These are phyloP conservation scores for Hortiboletus flavorubellus DNA, from an alignment of 768 basidiomycete species.

Conservation along the genomic window DNA sequence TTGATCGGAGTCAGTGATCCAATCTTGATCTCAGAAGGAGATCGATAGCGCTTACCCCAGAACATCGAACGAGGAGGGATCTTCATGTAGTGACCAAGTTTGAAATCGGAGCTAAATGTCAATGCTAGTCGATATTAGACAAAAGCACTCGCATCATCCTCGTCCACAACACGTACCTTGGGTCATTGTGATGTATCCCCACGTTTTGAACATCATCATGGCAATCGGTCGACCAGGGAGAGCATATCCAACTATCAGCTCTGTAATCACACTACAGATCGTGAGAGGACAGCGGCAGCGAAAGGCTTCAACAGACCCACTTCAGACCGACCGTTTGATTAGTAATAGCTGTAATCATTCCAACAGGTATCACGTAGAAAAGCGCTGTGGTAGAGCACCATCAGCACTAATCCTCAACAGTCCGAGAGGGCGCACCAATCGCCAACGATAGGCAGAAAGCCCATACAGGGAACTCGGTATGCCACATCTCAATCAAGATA, in stretches of 20 bases:
- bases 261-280: conserved; percentile 53
- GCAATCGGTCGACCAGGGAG: conserved; percentile 66
- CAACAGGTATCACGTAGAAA: conserved; percentile 73
- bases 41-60: conserved; percentile 35
- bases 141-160: background rate
- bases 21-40: background rate
- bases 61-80: conserved; percentile 67
- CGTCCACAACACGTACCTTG: conserved; percentile 27
- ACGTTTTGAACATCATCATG: conserved; percentile 80
- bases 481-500: conserved; percentile 59
- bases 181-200: conserved; percentile 64
- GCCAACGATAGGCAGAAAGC: conserved; percentile 37
- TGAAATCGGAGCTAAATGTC: conserved; percentile 67
- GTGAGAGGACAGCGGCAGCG: background rate
- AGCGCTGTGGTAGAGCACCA: conserved; percentile 28
- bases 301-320: conserved; percentile 5
- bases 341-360: conserved; percentile 74
- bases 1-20: background rate
- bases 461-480: conserved; percentile 45
- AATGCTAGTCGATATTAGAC: conserved; percentile 38
- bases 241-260: conserved; percentile 60
- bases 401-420: background rate
- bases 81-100: conserved; percentile 75
- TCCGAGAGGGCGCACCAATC: conserved; percentile 23
- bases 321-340: conserved; percentile 71